Percentiles rank a stretch among this genome's conserved stretches.
Conservation (phyloP, 2,329 filamentous ascomycete genomes). For the Aureobasidium vineae region DNA sequence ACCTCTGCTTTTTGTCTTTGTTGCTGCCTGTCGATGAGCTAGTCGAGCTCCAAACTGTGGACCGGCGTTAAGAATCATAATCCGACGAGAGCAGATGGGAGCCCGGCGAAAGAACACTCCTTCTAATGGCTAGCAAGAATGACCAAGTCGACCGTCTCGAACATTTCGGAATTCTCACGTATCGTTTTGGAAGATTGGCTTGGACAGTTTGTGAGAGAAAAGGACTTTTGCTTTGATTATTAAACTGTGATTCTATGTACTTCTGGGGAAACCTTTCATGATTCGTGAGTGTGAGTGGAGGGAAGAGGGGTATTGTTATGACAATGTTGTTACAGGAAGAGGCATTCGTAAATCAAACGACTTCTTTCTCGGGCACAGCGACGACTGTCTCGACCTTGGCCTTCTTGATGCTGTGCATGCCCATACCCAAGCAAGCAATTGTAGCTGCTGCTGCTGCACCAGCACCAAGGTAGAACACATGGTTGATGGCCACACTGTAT, state of each 20-base stretch:
- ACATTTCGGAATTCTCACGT: too few species aligned
- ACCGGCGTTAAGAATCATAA: too few species aligned
- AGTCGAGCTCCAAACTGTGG: too few species aligned
- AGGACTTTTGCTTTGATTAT: not conserved
- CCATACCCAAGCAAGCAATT: constrained; percentile 13
- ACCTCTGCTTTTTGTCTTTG: too few species aligned
- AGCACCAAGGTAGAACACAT: constrained; percentile 6
- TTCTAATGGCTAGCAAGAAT: too few species aligned
- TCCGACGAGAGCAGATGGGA: too few species aligned
- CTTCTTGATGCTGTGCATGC: constrained; percentile 17
- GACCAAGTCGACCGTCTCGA: too few species aligned
- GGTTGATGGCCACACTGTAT: constrained; percentile 61
- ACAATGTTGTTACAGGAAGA: not conserved
- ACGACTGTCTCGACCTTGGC: not conserved
- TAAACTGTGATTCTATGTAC: not conserved
- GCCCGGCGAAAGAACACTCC: too few species aligned
- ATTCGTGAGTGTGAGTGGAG: not conserved
- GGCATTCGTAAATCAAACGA: not conserved
- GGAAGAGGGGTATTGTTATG: not conserved
- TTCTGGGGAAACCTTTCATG: not conserved
- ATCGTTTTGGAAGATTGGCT: not conserved
- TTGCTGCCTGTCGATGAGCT: too few species aligned
- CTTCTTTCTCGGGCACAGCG: constrained; percentile 1
- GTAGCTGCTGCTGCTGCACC: constrained; percentile 4
- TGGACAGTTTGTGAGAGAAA: not conserved